A percentile compares a stretch with the other conserved stretches of the same genome.
Evolutionary conservation across 1,139 yeast species (phyloP).

Genomic region (Taiozyma sp.): DNA sequence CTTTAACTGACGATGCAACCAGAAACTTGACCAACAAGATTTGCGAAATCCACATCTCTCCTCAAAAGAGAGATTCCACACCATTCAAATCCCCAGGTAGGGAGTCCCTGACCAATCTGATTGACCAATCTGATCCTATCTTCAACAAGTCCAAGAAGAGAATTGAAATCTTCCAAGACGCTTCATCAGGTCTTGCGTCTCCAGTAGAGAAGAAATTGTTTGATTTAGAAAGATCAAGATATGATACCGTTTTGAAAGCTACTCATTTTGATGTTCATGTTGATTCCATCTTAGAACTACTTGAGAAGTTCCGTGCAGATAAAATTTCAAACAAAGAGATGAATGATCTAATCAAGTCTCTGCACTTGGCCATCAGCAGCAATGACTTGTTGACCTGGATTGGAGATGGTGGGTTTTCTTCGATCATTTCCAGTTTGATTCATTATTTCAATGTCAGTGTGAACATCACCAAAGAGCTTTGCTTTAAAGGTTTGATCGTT

Average conservation of each 20-base stretch:
- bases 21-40: conserved; percentile 18
- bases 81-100: conserved; percentile 7
- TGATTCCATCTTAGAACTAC: conserved; percentile 3
- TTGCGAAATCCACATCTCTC: conserved; percentile 21
- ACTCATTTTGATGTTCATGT: conserved; percentile 7
- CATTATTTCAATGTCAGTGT: conserved; percentile 18
- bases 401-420: conserved; percentile 13
- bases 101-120: conserved; percentile 14
- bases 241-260: conserved; percentile 3
- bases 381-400: conserved; percentile 17
- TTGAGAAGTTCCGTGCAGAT: conserved; percentile 12
- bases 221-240: conserved; percentile 17
- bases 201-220: conserved; percentile 9
- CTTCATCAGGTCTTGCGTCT: conserved; percentile 1
- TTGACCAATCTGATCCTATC: conserved; percentile 25
- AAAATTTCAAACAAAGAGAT: conserved; percentile 9
- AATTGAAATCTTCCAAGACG: conserved; percentile 22
- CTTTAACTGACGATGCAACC: conserved; percentile 15
- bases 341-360: conserved; percentile 13
- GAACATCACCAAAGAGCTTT: conserved; percentile 18
- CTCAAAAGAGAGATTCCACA: conserved; percentile 12
- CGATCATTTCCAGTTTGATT: conserved; percentile 9
- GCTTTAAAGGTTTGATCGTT: conserved; percentile 22
- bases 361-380: conserved; percentile 12
- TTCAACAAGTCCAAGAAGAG: conserved; percentile 14